Conservation (phyloP, 192 early-diverging fungal species). For the Coemansia sp. region DNA sequence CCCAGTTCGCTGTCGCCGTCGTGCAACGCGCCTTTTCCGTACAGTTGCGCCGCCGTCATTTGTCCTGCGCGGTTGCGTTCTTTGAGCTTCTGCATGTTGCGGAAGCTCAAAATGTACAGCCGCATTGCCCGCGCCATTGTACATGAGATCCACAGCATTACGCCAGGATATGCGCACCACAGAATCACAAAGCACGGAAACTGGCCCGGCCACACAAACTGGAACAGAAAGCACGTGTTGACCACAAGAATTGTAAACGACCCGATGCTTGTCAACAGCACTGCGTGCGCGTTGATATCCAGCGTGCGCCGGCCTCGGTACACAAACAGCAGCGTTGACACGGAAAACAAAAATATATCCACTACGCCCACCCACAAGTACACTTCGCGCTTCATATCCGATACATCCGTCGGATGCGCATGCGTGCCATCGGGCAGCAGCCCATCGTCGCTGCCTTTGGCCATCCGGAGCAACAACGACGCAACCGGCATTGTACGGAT, state of each 20-base stretch:
- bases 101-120: constrained; percentile 52
- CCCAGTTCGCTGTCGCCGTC: constrained; percentile 19
- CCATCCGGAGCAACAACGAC: constrained; percentile 2
- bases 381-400: constrained; percentile 23
- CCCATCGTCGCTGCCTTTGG: constrained; percentile 6
- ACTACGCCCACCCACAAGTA: constrained; percentile 54
- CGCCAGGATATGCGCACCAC: constrained; percentile 54
- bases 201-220: constrained; percentile 54
- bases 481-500: constrained; percentile 9
- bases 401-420: constrained; percentile 19
- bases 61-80: constrained; percentile 53
- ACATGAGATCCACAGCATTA: constrained; percentile 56
- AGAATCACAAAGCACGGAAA: constrained; percentile 56
- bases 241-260: constrained; percentile 48
- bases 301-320: constrained; percentile 50
- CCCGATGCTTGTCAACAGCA: constrained; percentile 52
- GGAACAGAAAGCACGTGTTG: constrained; percentile 55
- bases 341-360: constrained; percentile 42
- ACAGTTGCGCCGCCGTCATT: constrained; percentile 53
- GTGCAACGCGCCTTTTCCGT: constrained; percentile 43
- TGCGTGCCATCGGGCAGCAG: constrained; percentile 45
- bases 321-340: constrained; percentile 45
- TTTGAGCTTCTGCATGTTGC: constrained; percentile 52
- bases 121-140: constrained; percentile 53
- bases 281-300: constrained; percentile 48